Evolutionary conservation across 176 grass and related monocot species (phyloP).

Genomic region (Poa annua): DNA sequence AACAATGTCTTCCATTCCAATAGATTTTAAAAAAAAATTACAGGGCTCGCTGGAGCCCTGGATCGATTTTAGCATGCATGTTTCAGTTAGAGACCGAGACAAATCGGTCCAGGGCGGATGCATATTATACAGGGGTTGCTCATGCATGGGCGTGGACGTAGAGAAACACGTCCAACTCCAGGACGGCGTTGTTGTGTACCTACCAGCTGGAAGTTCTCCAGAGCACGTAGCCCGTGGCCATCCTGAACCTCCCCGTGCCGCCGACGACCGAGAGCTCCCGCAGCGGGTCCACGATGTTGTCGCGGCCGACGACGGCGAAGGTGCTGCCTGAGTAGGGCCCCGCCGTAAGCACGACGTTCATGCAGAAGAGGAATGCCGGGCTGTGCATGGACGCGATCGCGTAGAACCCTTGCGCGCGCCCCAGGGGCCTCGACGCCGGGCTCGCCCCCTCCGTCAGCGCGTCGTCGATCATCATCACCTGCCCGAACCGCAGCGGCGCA

Average conservation of each 20-base stretch:
- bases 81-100: neutral
- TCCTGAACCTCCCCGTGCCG: slow-evolving; percentile 34
- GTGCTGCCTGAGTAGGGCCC: slow-evolving; percentile 21
- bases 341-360: neutral
- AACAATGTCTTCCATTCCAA: too few relatives aligned
- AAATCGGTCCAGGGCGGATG: neutral
- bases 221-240: slow-evolving; percentile 33
- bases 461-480: slow-evolving; percentile 26
- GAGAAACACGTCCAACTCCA: slow-evolving; percentile 3
- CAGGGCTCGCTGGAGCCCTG: neutral
- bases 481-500: slow-evolving; percentile 13
- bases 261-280: slow-evolving; percentile 30
- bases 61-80: neutral
- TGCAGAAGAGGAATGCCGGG: neutral
- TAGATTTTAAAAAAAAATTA: too few relatives aligned
- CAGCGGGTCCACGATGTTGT: neutral
- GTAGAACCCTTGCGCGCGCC: slow-evolving; percentile 8
- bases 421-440: neutral
- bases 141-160: neutral
- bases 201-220: slow-evolving; percentile 33
- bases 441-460: neutral
- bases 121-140: too few relatives aligned
- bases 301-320: neutral
- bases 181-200: neutral
- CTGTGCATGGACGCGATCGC: neutral